Conservation (phyloP, 2,329 filamentous ascomycete species). For the Cytospora chrysosperma region DNA sequence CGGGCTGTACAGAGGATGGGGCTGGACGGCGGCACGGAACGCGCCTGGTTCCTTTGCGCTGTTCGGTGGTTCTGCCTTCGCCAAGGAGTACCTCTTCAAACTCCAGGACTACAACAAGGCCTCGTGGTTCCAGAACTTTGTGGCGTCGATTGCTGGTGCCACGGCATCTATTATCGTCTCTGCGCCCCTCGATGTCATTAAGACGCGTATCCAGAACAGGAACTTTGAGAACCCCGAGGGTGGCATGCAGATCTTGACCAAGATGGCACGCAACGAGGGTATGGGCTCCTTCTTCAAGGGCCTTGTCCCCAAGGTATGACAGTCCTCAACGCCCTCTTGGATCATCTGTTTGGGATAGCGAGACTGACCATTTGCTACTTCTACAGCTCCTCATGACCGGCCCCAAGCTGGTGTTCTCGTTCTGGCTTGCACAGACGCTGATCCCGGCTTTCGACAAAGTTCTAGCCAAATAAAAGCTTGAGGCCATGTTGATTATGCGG, state of each 20-base stretch:
- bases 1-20: constrained; percentile 91
- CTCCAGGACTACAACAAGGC: constrained; percentile 95
- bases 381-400: constrained; percentile 89
- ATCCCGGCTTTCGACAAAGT: constrained; percentile 81
- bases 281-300: constrained; percentile 93
- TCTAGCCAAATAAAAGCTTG: constrained; percentile 31
- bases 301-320: constrained; percentile 76
- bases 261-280: constrained; percentile 92
- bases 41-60: constrained; percentile 96
- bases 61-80: constrained; percentile 94
- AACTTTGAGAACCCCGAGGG: constrained; percentile 98
- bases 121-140: constrained; percentile 92
- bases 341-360: not conserved
- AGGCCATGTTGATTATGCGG: not conserved
- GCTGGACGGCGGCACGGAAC: constrained; percentile 96
- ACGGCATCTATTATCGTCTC: constrained; percentile 94
- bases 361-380: not conserved
- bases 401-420: constrained; percentile 97
- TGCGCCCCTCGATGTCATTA: constrained; percentile 95
- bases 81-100: constrained; percentile 92
- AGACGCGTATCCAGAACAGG: constrained; percentile 96
- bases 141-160: constrained; percentile 92
- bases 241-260: constrained; percentile 85
- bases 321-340: too few species aligned
- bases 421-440: constrained; percentile 98